Evolutionary conservation across 805 yeast genomes (phyloP).

Genomic region (Teunomyces lycoperdinae): DNA sequence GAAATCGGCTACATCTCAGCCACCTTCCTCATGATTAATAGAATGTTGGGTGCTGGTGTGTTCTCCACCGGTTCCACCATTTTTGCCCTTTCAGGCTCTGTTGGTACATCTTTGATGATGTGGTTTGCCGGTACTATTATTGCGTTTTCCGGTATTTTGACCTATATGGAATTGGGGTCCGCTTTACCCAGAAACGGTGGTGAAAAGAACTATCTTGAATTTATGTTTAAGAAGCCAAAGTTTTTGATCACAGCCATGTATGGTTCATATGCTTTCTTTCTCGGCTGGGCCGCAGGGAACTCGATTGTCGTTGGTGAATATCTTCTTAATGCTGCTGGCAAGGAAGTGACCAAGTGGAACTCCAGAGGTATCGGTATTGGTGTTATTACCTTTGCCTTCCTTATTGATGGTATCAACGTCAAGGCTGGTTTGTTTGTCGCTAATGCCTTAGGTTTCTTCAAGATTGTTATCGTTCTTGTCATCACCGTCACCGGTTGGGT

Average conservation of each 20-base stretch:
- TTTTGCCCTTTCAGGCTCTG: constrained; percentile 58
- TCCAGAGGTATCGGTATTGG: constrained; percentile 76
- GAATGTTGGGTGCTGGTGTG: constrained; percentile 75
- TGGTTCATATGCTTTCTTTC: constrained; percentile 68
- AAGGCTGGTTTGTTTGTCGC: constrained; percentile 67
- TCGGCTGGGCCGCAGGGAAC: constrained; percentile 87
- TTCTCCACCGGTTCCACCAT: constrained; percentile 67
- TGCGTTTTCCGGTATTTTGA: constrained; percentile 54
- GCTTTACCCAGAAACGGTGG: constrained; percentile 82
- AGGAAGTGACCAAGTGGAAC: constrained; percentile 68
- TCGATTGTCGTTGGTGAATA: constrained; percentile 79
- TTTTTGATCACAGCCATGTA: constrained; percentile 60
- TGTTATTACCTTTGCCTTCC: constrained; percentile 66
- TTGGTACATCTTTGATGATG: constrained; percentile 66
- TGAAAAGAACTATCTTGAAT: constrained; percentile 78
- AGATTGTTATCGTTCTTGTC: constrained; percentile 65
- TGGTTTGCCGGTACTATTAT: constrained; percentile 76
- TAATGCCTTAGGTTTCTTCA: constrained; percentile 63
- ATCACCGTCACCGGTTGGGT: constrained; percentile 82
- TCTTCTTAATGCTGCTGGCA: constrained; percentile 69
- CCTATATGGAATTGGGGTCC: constrained; percentile 78
- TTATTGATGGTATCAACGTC: constrained; percentile 58
- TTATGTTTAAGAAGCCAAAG: constrained; percentile 63
- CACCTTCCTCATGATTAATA: constrained; percentile 53
- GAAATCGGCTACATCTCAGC: constrained; percentile 46